These are phyloP conservation scores for Phialophora tarda DNA, from an alignment of 2,329 filamentous ascomycete genomes.

Conservation along the genomic window DNA sequence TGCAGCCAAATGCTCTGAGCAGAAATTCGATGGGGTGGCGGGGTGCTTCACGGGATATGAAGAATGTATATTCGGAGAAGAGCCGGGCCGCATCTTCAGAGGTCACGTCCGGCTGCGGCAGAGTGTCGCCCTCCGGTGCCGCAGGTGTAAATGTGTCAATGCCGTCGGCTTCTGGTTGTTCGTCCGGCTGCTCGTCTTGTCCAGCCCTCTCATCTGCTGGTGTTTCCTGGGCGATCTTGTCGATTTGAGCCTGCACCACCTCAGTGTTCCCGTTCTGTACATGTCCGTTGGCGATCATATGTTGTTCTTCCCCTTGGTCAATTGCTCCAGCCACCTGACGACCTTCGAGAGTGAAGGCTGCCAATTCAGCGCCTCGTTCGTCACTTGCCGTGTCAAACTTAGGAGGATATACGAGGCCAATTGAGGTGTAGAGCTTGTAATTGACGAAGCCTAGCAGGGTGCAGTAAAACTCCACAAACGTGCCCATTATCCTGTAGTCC, in stretches of 20 bases:
- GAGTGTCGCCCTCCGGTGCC: conserved; percentile 80
- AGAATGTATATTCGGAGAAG: conserved; percentile 89
- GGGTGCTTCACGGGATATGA: conserved; percentile 90
- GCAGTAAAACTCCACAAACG: conserved; percentile 98
- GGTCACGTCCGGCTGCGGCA: conserved; percentile 76
- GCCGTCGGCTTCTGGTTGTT: conserved; percentile 50
- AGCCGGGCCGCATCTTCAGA: conserved; percentile 73
- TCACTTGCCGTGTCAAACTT: conserved; percentile 89
- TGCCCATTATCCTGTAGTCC: conserved; percentile 99
- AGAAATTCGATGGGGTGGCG: conserved; percentile 90
- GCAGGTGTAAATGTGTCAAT: conserved; percentile 93
- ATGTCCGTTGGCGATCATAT: conserved; percentile 59
- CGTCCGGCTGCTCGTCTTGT: conserved; percentile 51
- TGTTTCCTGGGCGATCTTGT: conserved; percentile 55
- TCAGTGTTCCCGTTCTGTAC: conserved; percentile 63
- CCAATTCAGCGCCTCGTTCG: conserved; percentile 85
- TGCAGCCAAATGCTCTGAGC: conserved; percentile 91
- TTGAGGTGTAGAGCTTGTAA: conserved; percentile 87
- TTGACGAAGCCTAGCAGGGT: conserved; percentile 95
- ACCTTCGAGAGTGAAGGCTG: conserved; percentile 87
- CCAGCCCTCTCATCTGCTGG: conserved; percentile 51
- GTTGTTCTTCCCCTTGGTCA: conserved; percentile 59
- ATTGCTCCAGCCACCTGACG: conserved; percentile 60
- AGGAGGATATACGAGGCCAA: conserved; percentile 92
- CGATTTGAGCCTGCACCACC: conserved; percentile 71